Base-by-base conservation (phyloP, 2,329 filamentous ascomycete species). In the Xylaria sp. region DNA sequence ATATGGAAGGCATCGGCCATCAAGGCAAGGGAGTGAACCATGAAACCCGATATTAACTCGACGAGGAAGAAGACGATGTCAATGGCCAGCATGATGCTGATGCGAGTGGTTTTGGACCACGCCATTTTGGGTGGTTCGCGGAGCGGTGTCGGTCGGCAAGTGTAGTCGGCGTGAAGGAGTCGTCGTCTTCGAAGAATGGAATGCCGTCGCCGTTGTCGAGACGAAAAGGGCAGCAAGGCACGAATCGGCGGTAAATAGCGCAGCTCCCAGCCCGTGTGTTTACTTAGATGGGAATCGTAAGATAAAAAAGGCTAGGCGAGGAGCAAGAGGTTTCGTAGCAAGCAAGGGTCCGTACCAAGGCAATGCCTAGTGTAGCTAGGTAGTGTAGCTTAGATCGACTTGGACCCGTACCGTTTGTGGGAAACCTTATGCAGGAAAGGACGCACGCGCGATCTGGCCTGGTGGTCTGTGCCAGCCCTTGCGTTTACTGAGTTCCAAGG, bases 1-100 rank as follows among this genome's bases (percentile, higher is more conserved):
- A 99, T 99, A 79, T 99, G 95, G 77, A 99, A 99, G 62, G 95
- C 93, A 80, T 99, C 95, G 55, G 95, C 95, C 74, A 96, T 93
- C 61, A 99, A 85, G 37, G 95, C 95, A 69, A 99, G 85, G 17
- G 95, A 98, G 74, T 93, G 90, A 63, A 96, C 92, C 66, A 89
- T 81, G 81, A 97, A 92, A 64, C 95, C 94, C 64, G 90, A 87
- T 60, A 90, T 87, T 64, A 99, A 80, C 79, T 99, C 95, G 60
- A 98, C 81, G 48, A 97, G 78, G 79, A 99, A 97, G 81, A 99
- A 99, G 40, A 85, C 83, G 54, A 88, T 84, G 79, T 98, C 94
- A 73, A 99, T 96, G 66, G 81, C 90, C 75, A 99, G 87, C 84
- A 99, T 91, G 76, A 97, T 90, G 78, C 91, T 86, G 76, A 99